Base-by-base conservation (phyloP, 179 eudicot genomes). In the Beta corolliflora region DNA sequence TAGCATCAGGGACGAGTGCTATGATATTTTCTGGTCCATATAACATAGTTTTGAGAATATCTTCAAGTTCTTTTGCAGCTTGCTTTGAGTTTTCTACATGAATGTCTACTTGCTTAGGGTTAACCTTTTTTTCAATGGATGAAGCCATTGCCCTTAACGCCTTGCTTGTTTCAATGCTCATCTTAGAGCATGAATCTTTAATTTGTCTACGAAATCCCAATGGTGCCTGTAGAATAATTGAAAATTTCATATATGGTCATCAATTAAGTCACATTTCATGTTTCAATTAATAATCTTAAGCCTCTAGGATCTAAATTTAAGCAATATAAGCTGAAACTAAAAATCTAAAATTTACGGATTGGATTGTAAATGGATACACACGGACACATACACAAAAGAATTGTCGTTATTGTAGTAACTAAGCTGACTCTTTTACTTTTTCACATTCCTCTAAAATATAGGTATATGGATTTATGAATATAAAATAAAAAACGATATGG, bases 111-210 rank as follows among this genome's bases (percentile, higher is more conserved):
- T 81, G 69, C 14, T 71, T 82, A 15, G 92, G 91, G 9, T 68
- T 75, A 23, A 81, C 60, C 90, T 87, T 83, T 7, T 85, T 83
- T 72, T 82, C 79, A 7, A 93, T 77, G 5, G 98, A 77, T 10
- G 81, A 68, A 13, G 98, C 82, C 55, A 92, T 68, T 78, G 80
- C 91, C 69, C 70, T 85, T 31, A 93, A 69, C 0, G 91, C 89
- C 68, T 88, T 89, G 75, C 91, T 87, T 5, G 89, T 78, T 82
- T 92, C 91, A 18, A 67, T 36, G 84, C 91, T 85, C 83, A 92
- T 87, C 71, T 58, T 87, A 3, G 69, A 82, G 89, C 93, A 92
- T 36, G 92, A 71, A 41, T 83, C 87, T 82, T 83, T 81, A 52
- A 95, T 84, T 80, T 78, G 87, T 54, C 58, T 76, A 45, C 81